These are phyloP conservation scores for Neoarthrinium moseri DNA, from an alignment of 2,329 filamentous ascomycete genomes.

Conservation along the genomic window DNA sequence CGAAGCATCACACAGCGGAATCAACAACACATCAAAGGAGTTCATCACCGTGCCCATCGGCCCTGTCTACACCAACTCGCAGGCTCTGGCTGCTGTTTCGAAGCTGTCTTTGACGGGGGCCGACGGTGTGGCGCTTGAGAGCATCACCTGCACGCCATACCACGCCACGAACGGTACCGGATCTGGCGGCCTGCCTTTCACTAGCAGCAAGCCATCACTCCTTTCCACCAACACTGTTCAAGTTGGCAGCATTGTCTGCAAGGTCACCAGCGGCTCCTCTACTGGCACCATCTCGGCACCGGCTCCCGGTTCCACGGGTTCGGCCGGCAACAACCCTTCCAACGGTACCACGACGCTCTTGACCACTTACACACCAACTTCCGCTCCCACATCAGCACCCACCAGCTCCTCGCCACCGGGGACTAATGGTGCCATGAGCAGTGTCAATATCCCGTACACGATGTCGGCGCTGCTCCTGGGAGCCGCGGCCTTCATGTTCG, in stretches of 20 bases:
- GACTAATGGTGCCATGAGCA: background rate
- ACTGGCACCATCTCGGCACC: too few species aligned
- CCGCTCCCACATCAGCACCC: background rate
- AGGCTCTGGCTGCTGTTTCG: slow-evolving; percentile 17
- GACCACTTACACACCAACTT: background rate
- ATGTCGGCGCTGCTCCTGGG: background rate
- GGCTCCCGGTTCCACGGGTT: too few species aligned
- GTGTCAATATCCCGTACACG: background rate
- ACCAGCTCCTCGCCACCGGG: background rate
- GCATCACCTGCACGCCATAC: slow-evolving; percentile 20
- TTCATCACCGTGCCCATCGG: slow-evolving; percentile 15
- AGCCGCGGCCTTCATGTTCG: background rate
- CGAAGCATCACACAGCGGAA: slow-evolving; percentile 14
- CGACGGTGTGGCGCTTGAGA: slow-evolving; percentile 3
- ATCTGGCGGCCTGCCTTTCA: slow-evolving; percentile 16
- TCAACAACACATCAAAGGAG: slow-evolving; percentile 8
- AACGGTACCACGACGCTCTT: background rate
- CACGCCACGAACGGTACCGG: slow-evolving; percentile 13
- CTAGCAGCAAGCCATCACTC: slow-evolving; percentile 13
- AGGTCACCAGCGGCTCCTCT: background rate
- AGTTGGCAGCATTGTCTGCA: slow-evolving; percentile 21
- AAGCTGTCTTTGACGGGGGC: slow-evolving; percentile 20
- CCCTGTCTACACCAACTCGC: slow-evolving; percentile 10
- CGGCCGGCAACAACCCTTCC: too few species aligned
- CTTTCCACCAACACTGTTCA: slow-evolving; percentile 24